Conservation (phyloP, 768 basidiomycete species). For the Calocybe indica region DNA sequence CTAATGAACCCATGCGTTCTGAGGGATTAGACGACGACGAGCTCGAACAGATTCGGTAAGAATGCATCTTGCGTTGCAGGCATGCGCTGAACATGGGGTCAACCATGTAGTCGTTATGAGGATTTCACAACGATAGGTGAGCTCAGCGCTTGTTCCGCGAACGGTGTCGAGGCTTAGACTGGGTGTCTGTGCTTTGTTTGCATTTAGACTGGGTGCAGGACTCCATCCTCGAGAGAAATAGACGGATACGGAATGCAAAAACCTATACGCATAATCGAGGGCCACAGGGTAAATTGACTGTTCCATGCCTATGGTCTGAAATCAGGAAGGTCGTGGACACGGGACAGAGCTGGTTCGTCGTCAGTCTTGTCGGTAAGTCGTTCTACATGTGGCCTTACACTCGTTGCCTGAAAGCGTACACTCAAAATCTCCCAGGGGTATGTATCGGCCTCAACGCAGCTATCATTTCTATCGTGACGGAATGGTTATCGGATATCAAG, state of each 20-base stretch:
- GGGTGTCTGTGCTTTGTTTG: conserved; percentile 7
- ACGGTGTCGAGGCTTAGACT: neutral
- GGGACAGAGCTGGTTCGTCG: conserved; percentile 89
- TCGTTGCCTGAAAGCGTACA: neutral
- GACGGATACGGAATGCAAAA: conserved; percentile 61
- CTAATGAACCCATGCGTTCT: conserved; percentile 28
- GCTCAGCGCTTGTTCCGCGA: conserved; percentile 12
- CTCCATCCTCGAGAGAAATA: conserved; percentile 80
- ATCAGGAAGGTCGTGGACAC: conserved; percentile 54
- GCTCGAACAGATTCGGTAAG: conserved; percentile 60
- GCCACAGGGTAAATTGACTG: conserved; percentile 43
- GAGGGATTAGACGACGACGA: conserved; percentile 60
- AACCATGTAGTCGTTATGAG: conserved; percentile 69
- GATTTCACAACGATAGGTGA: conserved; percentile 93
- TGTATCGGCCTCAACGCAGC: conserved; percentile 94
- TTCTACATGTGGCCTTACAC: neutral
- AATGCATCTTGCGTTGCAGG: neutral
- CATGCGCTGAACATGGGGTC: conserved; percentile 9
- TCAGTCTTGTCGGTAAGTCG: conserved; percentile 80
- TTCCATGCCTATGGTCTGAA: conserved; percentile 58
- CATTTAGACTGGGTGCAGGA: conserved; percentile 93
- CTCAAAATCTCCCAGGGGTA: conserved; percentile 47
- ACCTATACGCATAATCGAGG: conserved; percentile 37
- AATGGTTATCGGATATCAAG: conserved; percentile 97
- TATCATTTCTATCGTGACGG: conserved; percentile 89